Base-by-base conservation (phyloP, 257 asterid species). In the Scutellaria galericulata region DNA sequence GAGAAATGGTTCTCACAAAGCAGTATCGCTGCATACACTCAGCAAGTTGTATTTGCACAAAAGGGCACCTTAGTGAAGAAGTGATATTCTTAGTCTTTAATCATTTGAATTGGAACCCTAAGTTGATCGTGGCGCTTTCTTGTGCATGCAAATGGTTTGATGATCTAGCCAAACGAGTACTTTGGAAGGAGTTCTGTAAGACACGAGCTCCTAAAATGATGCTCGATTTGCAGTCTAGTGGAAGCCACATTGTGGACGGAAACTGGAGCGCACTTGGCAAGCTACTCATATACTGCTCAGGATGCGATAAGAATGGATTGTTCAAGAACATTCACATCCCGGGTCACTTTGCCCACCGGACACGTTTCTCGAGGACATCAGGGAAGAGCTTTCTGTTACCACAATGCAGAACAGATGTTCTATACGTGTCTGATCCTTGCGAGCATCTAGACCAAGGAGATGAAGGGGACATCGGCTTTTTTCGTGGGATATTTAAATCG, bases 361-460 rank as follows among this genome's bases (percentile, higher is more conserved):
- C 99, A 7, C 87, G 99, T 11, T 95, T 95, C 76, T 95, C 99
- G 6, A 85, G 92, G 71, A 95, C 99, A 15, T 95, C 99, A 0
- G 99, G 99, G 51, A 90, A 87, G 84, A 90, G 99, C 85, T 95
- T 95, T 82, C 73, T 95, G 5, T 70, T 90, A 18, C 96, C 96
- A 6, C 96, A 89, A 67, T 95, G 98, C 72, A 80, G 96, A 80
- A 84, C 91, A 0, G 98, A 95, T 77, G 86, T 95, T 64, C 78
- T 95, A 67, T 95, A 92, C 55, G 94, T 92, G 31, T 95, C 98
- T 15, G 99, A 95, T 77, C 97, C 97, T 8, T 95, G 99, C 1
- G 98, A 95, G 80, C 99, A 95, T 86, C 91, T 95, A 9, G 98
- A 90, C 82, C 98, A 95, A 78, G 96, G 97, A 46, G 98, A 92